Base-by-base conservation (phyloP, 306 rosid species). In the Clitoria ternatea region DNA sequence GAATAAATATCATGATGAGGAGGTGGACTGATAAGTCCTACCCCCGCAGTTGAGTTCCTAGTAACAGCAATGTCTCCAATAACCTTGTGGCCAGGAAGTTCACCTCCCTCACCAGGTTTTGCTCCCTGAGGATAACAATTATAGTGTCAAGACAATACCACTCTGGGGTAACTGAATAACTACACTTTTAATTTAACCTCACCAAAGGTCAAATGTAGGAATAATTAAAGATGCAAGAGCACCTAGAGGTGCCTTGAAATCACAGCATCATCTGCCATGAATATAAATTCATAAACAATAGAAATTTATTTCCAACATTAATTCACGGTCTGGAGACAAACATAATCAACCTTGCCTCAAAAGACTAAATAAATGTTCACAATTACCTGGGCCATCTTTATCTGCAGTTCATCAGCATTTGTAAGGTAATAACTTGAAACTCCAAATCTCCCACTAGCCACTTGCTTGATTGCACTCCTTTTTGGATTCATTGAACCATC, bases 31-130 rank as follows among this genome's bases (percentile, higher is more conserved):
- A 95, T 95, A 65, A 95, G 99, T 60, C 99, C 99, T 60, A 95
- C 99, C 64, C 99, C 99, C 4, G 99, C 88, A 30, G 99, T 95
- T 66, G 99, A 95, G 70, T 91, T 91, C 86, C 99, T 89, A 30
- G 99, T 95, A 36, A 82, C 55, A 19, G 99, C 99, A 69, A 95
- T 95, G 77, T 95, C 99, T 72, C 99, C 97, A 15, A 86, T 66
- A 66, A 95, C 99, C 85, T 95, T 95, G 83, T 95, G 99, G 17
- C 99, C 99, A 42, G 99, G 99, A 80, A 95, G 99, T 80, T 95
- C 99, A 61, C 99, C 99, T 52, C 99, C 99, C 76, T 95, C 99
- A 43, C 99, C 99, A 45, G 99, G 99, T 81, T 95, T 95, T 77
- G 99, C 99, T 35, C 99, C 99, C 99, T 95, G 71, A 19, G 45